These are phyloP conservation scores for Hymenoscyphus albidus DNA, from an alignment of 2,329 filamentous ascomycete species.

Conservation along the genomic window DNA sequence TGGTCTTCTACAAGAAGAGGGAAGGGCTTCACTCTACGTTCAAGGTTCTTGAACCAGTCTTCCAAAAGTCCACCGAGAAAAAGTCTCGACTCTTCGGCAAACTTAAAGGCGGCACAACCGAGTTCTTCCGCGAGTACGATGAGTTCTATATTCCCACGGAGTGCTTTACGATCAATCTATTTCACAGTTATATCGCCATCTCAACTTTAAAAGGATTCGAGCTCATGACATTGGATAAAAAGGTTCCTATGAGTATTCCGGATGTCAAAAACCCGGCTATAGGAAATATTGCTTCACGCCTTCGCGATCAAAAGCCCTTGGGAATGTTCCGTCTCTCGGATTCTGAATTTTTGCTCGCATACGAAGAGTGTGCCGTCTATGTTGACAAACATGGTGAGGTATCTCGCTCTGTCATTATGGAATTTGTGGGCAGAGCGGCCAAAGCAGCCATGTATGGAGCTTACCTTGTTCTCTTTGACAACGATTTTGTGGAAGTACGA, in stretches of 20 bases:
- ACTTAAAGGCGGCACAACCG: conserved; percentile 65
- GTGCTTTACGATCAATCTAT: conserved; percentile 91
- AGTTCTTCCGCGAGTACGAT: conserved; percentile 97
- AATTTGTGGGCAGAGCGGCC: conserved; percentile 92
- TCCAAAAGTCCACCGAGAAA: conserved; percentile 87
- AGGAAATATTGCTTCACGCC: conserved; percentile 77
- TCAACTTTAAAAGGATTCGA: conserved; percentile 90
- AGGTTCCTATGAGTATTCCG: conserved; percentile 89
- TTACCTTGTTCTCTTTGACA: conserved; percentile 89
- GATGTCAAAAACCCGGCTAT: conserved; percentile 77
- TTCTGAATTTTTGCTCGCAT: conserved; percentile 87
- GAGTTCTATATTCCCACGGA: conserved; percentile 98
- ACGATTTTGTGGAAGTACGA: conserved; percentile 93
- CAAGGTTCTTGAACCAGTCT: conserved; percentile 93
- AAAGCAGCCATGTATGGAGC: conserved; percentile 85
- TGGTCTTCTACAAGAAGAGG: conserved; percentile 96
- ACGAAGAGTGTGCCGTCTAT: conserved; percentile 95
- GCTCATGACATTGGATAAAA: conserved; percentile 94
- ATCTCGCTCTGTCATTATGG: conserved; percentile 90
- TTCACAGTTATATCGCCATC: conserved; percentile 90
- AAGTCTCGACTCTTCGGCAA: conserved; percentile 62
- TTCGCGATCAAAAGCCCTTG: conserved; percentile 78
- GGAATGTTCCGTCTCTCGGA: conserved; percentile 96
- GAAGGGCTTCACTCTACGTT: conserved; percentile 91
- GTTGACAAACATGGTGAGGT: conserved; percentile 98